phyloP scores from a whole-genome alignment of 2,329 filamentous ascomycete species.

The Helotiales sp. region DNA sequence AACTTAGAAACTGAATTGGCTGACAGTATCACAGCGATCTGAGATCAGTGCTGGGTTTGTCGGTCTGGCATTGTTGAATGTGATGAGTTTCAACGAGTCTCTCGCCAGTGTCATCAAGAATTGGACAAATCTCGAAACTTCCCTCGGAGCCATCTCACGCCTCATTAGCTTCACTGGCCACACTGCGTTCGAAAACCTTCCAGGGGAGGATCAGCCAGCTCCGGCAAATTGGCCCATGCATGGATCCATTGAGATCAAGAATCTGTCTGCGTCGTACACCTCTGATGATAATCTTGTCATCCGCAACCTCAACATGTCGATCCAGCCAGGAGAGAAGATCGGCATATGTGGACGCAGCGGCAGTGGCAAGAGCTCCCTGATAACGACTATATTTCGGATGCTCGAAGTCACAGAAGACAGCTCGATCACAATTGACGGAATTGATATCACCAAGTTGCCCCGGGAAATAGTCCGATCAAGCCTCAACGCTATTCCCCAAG shows the following conservation, averaged over 20 bases:
- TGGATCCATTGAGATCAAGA: conserved; percentile 44
- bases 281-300: conserved; percentile 30
- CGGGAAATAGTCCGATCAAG: conserved; percentile 52
- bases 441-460: conserved; percentile 52
- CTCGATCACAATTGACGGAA: conserved; percentile 52
- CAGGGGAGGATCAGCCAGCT: conserved; percentile 20
- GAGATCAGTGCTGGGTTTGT: conserved; percentile 38
- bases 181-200: conserved; percentile 29
- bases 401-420: conserved; percentile 50
- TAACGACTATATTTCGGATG: conserved; percentile 56
- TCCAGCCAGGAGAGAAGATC: conserved; percentile 56
- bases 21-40: background rate
- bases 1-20: background rate
- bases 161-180: conserved; percentile 24
- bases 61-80: conserved; percentile 41
- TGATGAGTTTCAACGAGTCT: conserved; percentile 35
- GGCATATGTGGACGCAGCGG: conserved; percentile 53
- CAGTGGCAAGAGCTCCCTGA: conserved; percentile 51
- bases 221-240: conserved; percentile 35
- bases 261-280: conserved; percentile 42
- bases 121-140: conserved; percentile 40
- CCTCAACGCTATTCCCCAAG: conserved; percentile 51
- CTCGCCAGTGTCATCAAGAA: conserved; percentile 28
- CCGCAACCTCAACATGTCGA: conserved; percentile 49
- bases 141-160: conserved; percentile 37